A percentile compares a stretch with the other conserved stretches of the same genome.
Conservation (phyloP, 768 basidiomycete species). For the Lactarius tabidus region DNA sequence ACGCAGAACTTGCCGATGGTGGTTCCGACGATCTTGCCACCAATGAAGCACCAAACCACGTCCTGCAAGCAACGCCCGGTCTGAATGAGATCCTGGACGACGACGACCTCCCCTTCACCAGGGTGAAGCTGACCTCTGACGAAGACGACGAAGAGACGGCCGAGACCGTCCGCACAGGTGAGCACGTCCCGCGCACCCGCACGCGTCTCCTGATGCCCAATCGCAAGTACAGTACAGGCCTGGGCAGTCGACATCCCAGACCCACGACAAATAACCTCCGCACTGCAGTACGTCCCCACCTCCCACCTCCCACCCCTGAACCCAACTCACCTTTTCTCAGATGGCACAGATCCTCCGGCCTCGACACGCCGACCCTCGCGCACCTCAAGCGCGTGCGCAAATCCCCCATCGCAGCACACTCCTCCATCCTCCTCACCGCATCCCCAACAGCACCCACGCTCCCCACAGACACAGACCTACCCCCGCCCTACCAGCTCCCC, state of each 20-base stretch:
- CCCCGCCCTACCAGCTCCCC: slow-evolving; percentile 47
- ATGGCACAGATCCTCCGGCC: slow-evolving; percentile 61
- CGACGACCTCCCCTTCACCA: slow-evolving; percentile 60
- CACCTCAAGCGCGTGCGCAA: slow-evolving; percentile 80
- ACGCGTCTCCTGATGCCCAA: slow-evolving; percentile 10
- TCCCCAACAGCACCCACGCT: slow-evolving; percentile 42
- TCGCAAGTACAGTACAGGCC: slow-evolving; percentile 47
- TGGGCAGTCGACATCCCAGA: slow-evolving; percentile 78
- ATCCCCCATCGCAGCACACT: slow-evolving; percentile 34
- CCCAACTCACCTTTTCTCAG: slow-evolving; percentile 34
- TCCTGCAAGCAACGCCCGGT: slow-evolving; percentile 33
- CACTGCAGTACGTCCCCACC: slow-evolving; percentile 52
- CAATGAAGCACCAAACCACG: slow-evolving; percentile 24
- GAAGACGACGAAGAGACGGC: slow-evolving; percentile 58
- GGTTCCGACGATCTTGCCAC: slow-evolving; percentile 32
- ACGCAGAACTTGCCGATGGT: slow-evolving; percentile 33
- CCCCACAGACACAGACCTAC: slow-evolving; percentile 37
- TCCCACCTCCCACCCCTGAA: not conserved
- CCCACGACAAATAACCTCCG: slow-evolving; percentile 49
- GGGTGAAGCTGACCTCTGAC: slow-evolving; percentile 54
- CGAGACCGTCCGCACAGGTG: slow-evolving; percentile 54
- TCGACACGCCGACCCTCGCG: slow-evolving; percentile 58
- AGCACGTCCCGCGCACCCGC: slow-evolving; percentile 22
- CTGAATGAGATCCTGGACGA: slow-evolving; percentile 49
- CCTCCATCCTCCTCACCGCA: slow-evolving; percentile 53